A percentile compares a stretch with the other conserved stretches of the same genome.
phyloP scores from a whole-genome alignment of 176 grass and related monocot genomes.

The Saccharum spontaneum region DNA sequence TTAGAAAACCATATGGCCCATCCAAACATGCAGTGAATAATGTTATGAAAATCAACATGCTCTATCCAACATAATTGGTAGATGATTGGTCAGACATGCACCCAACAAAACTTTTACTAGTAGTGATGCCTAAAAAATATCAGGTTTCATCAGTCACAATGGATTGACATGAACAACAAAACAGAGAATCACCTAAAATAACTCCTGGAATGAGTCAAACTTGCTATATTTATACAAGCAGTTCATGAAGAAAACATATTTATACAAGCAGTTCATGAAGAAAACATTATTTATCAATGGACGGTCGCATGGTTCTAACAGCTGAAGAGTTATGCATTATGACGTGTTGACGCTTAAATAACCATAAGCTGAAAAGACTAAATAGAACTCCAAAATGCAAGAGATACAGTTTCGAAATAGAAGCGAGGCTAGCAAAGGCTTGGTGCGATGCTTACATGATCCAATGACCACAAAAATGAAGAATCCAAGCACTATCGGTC shows the following conservation, averaged over 20 bases:
- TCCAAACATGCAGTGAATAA: background rate
- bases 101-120: background rate
- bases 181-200: background rate
- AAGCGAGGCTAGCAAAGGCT: background rate
- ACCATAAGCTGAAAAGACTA: background rate
- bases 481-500: constrained; percentile 59
- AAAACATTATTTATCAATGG: background rate
- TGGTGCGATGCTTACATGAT: constrained; percentile 42
- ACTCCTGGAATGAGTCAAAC: background rate
- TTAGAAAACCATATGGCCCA: background rate
- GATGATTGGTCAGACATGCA: background rate
- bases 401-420: background rate
- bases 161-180: background rate
- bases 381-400: background rate
- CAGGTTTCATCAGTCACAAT: background rate
- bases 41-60: background rate
- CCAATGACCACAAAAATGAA: constrained; percentile 67
- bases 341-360: background rate
- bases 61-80: background rate
- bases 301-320: background rate
- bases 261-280: background rate
- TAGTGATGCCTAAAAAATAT: background rate
- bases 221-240: background rate
- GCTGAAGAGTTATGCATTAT: background rate
- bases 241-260: background rate